Percentiles rank a stretch among this genome's conserved stretches.
phyloP scores from a whole-genome alignment of 2,329 filamentous ascomycete genomes.

The Cryphonectria naterciae region DNA sequence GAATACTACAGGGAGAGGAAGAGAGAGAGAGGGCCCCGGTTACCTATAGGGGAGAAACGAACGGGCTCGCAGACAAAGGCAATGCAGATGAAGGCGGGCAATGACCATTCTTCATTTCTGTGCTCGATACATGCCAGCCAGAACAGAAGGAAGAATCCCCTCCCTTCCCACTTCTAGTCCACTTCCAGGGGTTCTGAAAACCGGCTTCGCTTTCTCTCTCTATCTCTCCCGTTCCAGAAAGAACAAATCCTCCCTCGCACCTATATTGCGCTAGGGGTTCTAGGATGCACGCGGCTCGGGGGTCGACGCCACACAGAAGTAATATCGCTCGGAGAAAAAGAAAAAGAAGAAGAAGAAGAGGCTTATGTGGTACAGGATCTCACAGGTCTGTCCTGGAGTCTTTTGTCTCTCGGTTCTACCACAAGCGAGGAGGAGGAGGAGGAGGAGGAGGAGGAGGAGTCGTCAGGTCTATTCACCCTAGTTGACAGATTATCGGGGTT shows the following conservation, averaged over 20 bases:
- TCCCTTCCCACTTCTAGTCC: too few species aligned
- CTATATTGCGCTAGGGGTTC: too few species aligned
- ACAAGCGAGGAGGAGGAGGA: background rate
- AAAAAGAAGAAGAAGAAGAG: background rate
- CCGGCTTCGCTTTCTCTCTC: background rate
- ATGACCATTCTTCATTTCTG: background rate
- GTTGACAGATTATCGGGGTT: background rate
- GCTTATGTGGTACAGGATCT: background rate
- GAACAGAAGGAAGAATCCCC: background rate
- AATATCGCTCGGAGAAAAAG: slow-evolving; percentile 12
- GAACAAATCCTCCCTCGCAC: too few species aligned
- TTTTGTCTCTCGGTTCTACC: slow-evolving; percentile 4
- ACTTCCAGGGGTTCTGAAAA: background rate
- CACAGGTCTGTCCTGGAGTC: background rate
- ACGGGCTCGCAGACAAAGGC: background rate
- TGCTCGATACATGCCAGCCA: background rate
- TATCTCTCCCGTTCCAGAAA: too few species aligned
- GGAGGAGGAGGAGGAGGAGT: background rate
- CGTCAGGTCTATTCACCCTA: background rate
- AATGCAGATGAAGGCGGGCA: background rate
- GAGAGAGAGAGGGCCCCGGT: background rate
- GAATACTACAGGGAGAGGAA: background rate
- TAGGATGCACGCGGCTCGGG: background rate
- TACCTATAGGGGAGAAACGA: background rate
- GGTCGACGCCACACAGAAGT: slow-evolving; percentile 1